These are phyloP conservation scores for Pleurotus pulmonarius DNA, from an alignment of 768 basidiomycete species.

Conservation along the genomic window DNA sequence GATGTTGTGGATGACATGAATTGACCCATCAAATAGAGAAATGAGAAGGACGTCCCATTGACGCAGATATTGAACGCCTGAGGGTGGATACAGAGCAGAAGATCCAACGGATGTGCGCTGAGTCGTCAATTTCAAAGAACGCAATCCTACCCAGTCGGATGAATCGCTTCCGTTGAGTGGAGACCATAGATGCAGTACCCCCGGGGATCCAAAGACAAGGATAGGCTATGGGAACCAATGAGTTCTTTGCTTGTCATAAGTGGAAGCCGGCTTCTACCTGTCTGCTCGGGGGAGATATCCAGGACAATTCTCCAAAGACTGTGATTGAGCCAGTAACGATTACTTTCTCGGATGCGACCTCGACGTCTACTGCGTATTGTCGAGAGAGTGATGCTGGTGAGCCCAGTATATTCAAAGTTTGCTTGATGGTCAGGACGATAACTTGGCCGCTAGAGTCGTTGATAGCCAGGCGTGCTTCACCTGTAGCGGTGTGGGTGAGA, in stretches of 20 bases:
- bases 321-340: slow-evolving; percentile 36
- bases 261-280: slow-evolving; percentile 27
- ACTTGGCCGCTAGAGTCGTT: slow-evolving; percentile 56
- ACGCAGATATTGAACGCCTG: slow-evolving; percentile 55
- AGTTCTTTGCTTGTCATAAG: background rate
- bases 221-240: slow-evolving; percentile 36
- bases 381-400: slow-evolving; percentile 24
- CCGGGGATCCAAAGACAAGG: slow-evolving; percentile 58
- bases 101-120: slow-evolving; percentile 54
- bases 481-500: slow-evolving; percentile 28
- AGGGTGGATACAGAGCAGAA: slow-evolving; percentile 53
- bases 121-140: slow-evolving; percentile 37
- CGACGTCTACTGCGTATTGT: slow-evolving; percentile 29
- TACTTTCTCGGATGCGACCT: slow-evolving; percentile 23
- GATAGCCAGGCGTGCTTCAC: slow-evolving; percentile 55
- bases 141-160: slow-evolving; percentile 45
- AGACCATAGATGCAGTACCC: slow-evolving; percentile 37
- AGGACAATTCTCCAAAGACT: slow-evolving; percentile 49
- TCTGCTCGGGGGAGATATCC: slow-evolving; percentile 40
- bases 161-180: background rate
- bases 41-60: slow-evolving; percentile 52
- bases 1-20: slow-evolving; percentile 56
- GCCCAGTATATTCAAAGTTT: slow-evolving; percentile 30
- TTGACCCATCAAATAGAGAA: slow-evolving; percentile 66
- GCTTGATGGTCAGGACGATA: slow-evolving; percentile 49